Conservation (phyloP, 495 filamentous ascomycete genomes). For the Penicillium taxi region DNA sequence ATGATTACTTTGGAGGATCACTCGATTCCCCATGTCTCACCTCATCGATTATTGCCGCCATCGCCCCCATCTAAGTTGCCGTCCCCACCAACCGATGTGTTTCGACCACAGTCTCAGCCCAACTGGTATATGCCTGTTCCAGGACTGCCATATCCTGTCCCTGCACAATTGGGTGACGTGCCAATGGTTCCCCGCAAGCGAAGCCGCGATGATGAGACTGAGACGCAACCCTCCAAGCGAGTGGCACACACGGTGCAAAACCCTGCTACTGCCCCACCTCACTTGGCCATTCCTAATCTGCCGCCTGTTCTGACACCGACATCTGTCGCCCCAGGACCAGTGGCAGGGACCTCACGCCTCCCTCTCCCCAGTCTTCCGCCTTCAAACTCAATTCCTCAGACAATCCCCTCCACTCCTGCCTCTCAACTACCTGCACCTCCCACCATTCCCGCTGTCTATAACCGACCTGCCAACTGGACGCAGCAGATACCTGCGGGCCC, state of each 20-base stretch:
- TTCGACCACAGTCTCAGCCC: conserved; percentile 22
- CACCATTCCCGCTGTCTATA: conserved; percentile 56
- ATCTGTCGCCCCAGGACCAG: conserved; percentile 24
- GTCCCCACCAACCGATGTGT: conserved; percentile 41
- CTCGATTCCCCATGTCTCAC: conserved; percentile 28
- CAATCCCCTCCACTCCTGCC: conserved; percentile 42
- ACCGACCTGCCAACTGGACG: conserved; percentile 35
- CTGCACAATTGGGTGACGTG: conserved; percentile 18
- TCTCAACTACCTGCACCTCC: conserved; percentile 43
- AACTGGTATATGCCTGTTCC: conserved; percentile 26
- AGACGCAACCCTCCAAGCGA: conserved; percentile 65
- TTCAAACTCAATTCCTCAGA: conserved; percentile 28
- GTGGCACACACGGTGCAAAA: conserved; percentile 25
- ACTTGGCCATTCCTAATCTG: conserved; percentile 26
- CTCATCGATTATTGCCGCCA: conserved; percentile 23
- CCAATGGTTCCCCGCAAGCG: conserved; percentile 56
- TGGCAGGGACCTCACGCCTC: conserved; percentile 38
- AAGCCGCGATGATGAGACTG: conserved; percentile 54
- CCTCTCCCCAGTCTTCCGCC: conserved; percentile 45
- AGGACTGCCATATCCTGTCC: conserved; percentile 19
- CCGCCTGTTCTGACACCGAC: conserved; percentile 32
- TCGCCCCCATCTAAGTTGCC: conserved; percentile 43
- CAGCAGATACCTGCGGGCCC: conserved; percentile 40
- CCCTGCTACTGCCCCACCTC: conserved; percentile 17
- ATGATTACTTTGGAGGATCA: conserved; percentile 25